Conservation (phyloP, 176 grass and related monocot genomes). For the Cenchrus fungigraminus region DNA sequence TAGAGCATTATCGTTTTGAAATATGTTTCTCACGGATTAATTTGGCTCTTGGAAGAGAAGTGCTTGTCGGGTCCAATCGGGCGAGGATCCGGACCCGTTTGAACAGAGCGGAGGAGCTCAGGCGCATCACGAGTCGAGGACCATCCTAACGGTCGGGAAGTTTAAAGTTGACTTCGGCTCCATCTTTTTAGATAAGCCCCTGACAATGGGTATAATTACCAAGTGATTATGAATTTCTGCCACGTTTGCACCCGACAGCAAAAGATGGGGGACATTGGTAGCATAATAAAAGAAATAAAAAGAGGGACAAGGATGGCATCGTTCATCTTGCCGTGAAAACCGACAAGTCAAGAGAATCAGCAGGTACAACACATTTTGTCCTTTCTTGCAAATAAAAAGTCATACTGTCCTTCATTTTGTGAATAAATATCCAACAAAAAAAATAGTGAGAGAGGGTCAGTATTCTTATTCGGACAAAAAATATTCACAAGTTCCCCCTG, state of each 20-base stretch:
- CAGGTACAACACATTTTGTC: not conserved
- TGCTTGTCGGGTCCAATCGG: not conserved
- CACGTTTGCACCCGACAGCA: not conserved
- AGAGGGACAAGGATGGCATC: not conserved
- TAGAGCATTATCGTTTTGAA: not conserved
- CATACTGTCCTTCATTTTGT: not conserved
- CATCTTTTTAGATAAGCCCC: not conserved
- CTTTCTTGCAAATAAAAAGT: not conserved
- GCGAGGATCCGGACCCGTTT: not conserved
- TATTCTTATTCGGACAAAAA: not conserved
- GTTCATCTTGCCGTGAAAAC: not conserved
- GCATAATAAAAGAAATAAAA: constrained; percentile 11
- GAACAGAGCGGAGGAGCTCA: not conserved
- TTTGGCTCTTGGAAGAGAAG: not conserved
- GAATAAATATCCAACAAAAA: not conserved
- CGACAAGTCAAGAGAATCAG: not conserved
- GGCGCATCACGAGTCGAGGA: not conserved
- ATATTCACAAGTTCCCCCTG: too few relatives aligned
- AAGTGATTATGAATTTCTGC: not conserved
- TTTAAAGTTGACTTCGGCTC: constrained; percentile 15
- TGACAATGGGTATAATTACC: not conserved
- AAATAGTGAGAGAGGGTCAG: not conserved
- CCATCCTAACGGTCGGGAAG: constrained; percentile 36
- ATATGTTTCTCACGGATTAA: not conserved
- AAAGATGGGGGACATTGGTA: not conserved